Conservation (phyloP, 2,329 filamentous ascomycete genomes). For the Kalmusia sp. region DNA sequence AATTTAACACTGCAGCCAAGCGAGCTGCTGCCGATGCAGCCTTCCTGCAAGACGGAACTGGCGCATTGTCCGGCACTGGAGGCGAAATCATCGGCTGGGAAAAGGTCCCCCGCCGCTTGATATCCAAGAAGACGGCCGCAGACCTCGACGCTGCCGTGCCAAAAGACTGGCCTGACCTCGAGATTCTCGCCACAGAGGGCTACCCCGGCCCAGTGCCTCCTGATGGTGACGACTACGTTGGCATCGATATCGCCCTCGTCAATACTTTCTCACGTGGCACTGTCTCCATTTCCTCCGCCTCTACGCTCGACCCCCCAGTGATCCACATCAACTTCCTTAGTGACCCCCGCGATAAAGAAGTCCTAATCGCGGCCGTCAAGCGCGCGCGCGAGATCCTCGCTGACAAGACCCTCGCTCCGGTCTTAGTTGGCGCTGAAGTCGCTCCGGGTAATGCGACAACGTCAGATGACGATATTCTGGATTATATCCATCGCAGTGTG, state of each 20-base stretch:
- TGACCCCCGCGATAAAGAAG: slow-evolving; percentile 36
- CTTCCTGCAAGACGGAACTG: slow-evolving; percentile 15
- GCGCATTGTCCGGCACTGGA: slow-evolving; percentile 18
- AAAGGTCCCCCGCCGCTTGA: slow-evolving; percentile 24
- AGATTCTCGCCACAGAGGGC: slow-evolving; percentile 29
- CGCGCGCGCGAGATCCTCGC: slow-evolving; percentile 39
- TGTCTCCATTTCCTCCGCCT: slow-evolving; percentile 38
- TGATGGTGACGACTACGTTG: slow-evolving; percentile 34
- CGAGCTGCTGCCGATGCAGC: slow-evolving; percentile 11
- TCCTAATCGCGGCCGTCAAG: slow-evolving; percentile 43
- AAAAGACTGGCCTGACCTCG: slow-evolving; percentile 35
- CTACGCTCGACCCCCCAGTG: slow-evolving; percentile 38
- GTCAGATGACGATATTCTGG: slow-evolving; percentile 24
- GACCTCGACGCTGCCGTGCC: slow-evolving; percentile 23
- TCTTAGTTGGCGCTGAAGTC: slow-evolving; percentile 33
- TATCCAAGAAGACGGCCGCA: slow-evolving; percentile 26
- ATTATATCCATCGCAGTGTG: slow-evolving; percentile 22
- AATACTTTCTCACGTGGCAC: slow-evolving; percentile 46
- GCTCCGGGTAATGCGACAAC: slow-evolving; percentile 32
- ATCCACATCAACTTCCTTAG: slow-evolving; percentile 48
- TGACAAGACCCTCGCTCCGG: slow-evolving; percentile 20
- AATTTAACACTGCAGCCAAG: slow-evolving; percentile 16
- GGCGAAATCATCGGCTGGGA: slow-evolving; percentile 28
- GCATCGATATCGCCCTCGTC: slow-evolving; percentile 38
- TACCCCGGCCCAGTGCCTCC: slow-evolving; percentile 32